These are phyloP conservation scores for Kodamaea hsintzibuensis DNA, from an alignment of 805 yeast genomes.

Conservation along the genomic window DNA sequence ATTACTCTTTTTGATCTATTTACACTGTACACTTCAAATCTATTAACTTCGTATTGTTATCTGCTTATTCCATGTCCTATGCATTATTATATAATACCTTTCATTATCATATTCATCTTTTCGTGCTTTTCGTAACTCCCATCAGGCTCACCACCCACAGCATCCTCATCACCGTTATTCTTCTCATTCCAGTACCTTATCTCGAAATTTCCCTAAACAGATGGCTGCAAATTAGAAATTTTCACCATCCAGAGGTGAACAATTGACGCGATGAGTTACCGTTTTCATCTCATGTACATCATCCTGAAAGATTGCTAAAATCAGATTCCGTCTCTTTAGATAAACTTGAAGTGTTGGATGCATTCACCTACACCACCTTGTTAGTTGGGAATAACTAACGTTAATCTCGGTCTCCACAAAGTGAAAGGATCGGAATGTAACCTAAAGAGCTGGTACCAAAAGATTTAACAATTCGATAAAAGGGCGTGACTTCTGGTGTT, in stretches of 20 bases:
- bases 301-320: neutral
- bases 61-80: too few species aligned
- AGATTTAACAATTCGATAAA: neutral
- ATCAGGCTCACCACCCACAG: too few species aligned
- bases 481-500: neutral
- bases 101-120: too few species aligned
- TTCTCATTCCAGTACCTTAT: neutral
- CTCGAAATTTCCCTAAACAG: neutral
- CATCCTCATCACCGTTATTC: neutral
- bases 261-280: neutral
- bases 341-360: too few species aligned
- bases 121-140: too few species aligned
- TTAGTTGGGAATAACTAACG: neutral
- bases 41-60: too few species aligned
- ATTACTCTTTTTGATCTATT: too few species aligned
- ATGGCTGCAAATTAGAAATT: neutral
- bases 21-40: neutral
- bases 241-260: neutral
- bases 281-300: neutral
- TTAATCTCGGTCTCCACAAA: neutral
- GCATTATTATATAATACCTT: neutral
- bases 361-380: too few species aligned
- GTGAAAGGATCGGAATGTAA: neutral
- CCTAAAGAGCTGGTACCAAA: neutral
- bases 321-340: too few species aligned